Percentiles rank a stretch among this genome's conserved stretches.
phyloP scores from a whole-genome alignment of 192 early-diverging fungal species.

The Geranomyces michiganensis region DNA sequence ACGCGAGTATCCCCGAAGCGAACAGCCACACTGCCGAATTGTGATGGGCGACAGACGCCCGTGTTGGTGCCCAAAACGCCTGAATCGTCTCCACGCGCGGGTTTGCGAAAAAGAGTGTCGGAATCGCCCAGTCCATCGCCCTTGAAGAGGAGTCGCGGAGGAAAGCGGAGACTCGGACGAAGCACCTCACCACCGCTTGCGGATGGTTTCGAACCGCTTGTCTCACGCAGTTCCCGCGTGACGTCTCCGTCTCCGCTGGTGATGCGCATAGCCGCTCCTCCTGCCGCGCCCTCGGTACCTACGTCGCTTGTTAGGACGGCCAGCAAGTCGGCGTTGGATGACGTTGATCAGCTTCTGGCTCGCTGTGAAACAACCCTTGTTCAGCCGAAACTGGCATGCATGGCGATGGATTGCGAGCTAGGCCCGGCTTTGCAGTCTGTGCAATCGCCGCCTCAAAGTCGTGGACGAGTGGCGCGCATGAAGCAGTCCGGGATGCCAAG shows the following conservation, averaged over 20 bases:
- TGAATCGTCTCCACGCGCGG: not conserved
- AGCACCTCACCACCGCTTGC: no score
- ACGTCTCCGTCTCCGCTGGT: not conserved
- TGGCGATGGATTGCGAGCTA: not conserved
- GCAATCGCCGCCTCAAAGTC: not conserved
- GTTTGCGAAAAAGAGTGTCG: no score
- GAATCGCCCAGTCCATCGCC: no score
- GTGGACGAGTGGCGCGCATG: constrained; percentile 2
- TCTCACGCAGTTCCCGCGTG: not conserved
- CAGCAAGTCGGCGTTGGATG: not conserved
- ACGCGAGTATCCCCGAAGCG: not conserved
- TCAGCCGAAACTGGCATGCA: not conserved
- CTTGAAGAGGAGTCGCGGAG: not conserved
- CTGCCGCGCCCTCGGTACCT: not conserved
- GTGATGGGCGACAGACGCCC: not conserved
- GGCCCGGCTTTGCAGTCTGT: not conserved
- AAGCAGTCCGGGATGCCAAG: not conserved
- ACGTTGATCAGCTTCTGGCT: constrained; percentile 2
- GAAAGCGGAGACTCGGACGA: not conserved
- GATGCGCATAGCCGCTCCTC: not conserved
- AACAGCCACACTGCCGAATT: no score
- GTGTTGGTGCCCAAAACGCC: not conserved
- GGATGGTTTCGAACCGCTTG: not conserved
- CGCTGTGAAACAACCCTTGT: not conserved
- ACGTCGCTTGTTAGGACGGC: not conserved